phyloP scores from a whole-genome alignment of 176 grass and related monocot genomes.

The Carex cristatella region DNA sequence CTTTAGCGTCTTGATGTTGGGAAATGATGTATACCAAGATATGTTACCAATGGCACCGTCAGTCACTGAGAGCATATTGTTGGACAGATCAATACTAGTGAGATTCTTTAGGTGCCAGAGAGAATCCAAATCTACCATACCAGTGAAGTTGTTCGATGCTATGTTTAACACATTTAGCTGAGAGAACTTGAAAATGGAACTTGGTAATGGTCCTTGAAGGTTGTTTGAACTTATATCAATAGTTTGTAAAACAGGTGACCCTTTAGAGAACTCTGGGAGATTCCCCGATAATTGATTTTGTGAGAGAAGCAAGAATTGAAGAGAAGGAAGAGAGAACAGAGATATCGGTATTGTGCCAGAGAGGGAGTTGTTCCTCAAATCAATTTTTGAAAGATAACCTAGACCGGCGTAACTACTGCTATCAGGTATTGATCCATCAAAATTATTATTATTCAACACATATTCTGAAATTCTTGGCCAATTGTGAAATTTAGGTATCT shows the following conservation, averaged over 20 bases:
- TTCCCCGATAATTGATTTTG: constrained; percentile 32
- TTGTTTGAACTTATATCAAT: constrained; percentile 38
- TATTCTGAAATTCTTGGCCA: constrained; percentile 20
- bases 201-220: constrained; percentile 37
- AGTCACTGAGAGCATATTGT: constrained; percentile 30
- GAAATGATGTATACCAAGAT: constrained; percentile 27
- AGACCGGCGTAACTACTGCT: constrained; percentile 5
- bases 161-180: constrained; percentile 30
- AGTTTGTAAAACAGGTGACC: constrained; percentile 5
- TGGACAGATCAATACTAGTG: constrained; percentile 37
- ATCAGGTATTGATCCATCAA: constrained; percentile 26
- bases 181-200: constrained; percentile 36
- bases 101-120: constrained; percentile 30
- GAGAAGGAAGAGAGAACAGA: constrained; percentile 38
- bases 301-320: constrained; percentile 23
- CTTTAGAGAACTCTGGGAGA: constrained; percentile 3
- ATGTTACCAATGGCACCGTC: constrained; percentile 13
- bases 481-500: constrained; percentile 29
- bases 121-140: constrained; percentile 22
- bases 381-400: constrained; percentile 10
- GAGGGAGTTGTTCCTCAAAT: constrained; percentile 35
- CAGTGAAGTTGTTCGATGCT: constrained; percentile 41
- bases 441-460: constrained; percentile 31
- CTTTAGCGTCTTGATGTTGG: constrained; percentile 31
- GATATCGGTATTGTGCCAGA: constrained; percentile 26